Conservation (phyloP, 352 stramenopile genomes). For the Globisporangium uncinulatum region DNA sequence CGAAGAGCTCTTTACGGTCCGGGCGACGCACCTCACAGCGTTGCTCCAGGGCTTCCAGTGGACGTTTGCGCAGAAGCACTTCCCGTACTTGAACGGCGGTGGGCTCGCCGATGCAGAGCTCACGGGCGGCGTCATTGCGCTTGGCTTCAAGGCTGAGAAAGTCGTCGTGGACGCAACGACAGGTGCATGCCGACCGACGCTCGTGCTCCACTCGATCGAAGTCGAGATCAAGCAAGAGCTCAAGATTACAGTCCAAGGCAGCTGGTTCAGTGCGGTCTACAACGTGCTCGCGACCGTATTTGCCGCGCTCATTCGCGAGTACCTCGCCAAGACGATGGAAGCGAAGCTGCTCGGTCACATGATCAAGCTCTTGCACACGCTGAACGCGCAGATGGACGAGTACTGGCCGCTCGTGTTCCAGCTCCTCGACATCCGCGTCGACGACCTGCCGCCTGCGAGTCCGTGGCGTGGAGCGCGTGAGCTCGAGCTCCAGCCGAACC, state of each 20-base stretch:
- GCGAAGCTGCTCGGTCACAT: conserved; percentile 76
- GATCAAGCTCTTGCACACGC: conserved; percentile 74
- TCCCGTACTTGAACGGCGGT: conserved; percentile 81
- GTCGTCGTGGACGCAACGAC: conserved; percentile 45
- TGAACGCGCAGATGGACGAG: conserved; percentile 82
- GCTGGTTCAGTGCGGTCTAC: conserved; percentile 84
- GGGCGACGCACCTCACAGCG: conserved; percentile 66
- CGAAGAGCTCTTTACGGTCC: conserved; percentile 76
- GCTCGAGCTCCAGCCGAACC: conserved; percentile 60
- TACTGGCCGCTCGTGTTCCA: conserved; percentile 85
- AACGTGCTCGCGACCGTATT: conserved; percentile 78
- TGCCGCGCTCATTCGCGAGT: conserved; percentile 73
- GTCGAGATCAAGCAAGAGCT: conserved; percentile 82
- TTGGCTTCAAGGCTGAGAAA: conserved; percentile 84
- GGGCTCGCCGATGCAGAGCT: conserved; percentile 68
- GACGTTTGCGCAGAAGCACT: conserved; percentile 84
- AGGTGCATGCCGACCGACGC: conserved; percentile 55
- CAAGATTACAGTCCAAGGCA: conserved; percentile 77
- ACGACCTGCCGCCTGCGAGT: conserved; percentile 70
- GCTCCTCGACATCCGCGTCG: conserved; percentile 68
- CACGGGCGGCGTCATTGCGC: conserved; percentile 60
- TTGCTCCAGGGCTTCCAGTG: conserved; percentile 80
- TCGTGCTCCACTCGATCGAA: conserved; percentile 79
- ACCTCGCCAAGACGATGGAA: conserved; percentile 82
- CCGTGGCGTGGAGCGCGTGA: conserved; percentile 75